Base-by-base conservation (phyloP, 768 basidiomycete species). In the Astraeus odoratus region DNA sequence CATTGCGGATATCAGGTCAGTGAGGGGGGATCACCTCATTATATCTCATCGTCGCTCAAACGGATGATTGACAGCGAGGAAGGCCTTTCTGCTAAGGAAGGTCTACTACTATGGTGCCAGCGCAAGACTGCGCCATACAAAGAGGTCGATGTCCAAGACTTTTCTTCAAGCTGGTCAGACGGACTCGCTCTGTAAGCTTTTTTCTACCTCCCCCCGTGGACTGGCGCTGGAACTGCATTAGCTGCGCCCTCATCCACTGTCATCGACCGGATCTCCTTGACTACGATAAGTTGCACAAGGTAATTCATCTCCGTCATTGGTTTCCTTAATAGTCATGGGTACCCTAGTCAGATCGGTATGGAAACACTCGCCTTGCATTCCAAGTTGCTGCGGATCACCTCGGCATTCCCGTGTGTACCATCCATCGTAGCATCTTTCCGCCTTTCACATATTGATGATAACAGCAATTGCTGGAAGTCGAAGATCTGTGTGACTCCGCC, bases 71-170 rank as follows among this genome's bases (percentile, higher is more conserved):
- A 53, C 62, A 97, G 95, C 56, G 92, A 94, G 74, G 96, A 98
- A 69, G 96, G 96, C 46, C 77, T 97, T n/a, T 93, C 93, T 8
- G 96, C 96, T 1, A 96, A 97, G 66, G 96, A 98, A 60, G 96
- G 96, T 26, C 75, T 99, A 9, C 71, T 99, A 4, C 77, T 99
- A 3, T 99, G 96, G 96, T 96, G 94, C 70, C 96, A 98, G 59
- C 81, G 96, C 44, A 96, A 95, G 67, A 99, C 96, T 0, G 80
- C 76, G 26, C 80, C 82, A 0, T 98, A 99, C 67, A 78, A 78
- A 51, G 90, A 95, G 57, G 93, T 98, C 10, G 69, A 97, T 47
- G 90, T 99, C 13, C 82, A 90, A 67, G 90, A 98, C 59, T 99
- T 99, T 61, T 87, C 91, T 12, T 59, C 76, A 30, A 92, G 89